Evolutionary conservation across 2,329 filamentous ascomycete species (phyloP).

Genomic region (Monilinia polystroma): DNA sequence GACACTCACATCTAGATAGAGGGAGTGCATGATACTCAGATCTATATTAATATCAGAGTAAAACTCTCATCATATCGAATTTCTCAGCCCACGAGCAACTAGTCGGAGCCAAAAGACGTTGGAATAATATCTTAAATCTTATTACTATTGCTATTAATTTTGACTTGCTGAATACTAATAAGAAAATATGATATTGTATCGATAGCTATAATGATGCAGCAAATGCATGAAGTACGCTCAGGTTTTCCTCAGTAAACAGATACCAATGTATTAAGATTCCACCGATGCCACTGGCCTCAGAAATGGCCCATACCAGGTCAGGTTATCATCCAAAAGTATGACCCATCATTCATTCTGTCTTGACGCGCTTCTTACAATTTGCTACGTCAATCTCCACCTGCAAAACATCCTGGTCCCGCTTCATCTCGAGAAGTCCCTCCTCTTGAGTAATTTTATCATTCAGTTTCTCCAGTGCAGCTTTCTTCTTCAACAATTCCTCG

Average conservation of each 20-base stretch:
- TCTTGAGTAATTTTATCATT: constrained; percentile 11
- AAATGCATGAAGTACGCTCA: background rate
- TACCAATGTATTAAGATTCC: background rate
- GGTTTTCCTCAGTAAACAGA: background rate
- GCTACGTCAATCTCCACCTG: background rate
- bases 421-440: constrained; percentile 19
- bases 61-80: too few relatives aligned
- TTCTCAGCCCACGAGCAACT: too few relatives aligned
- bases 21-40: too few relatives aligned
- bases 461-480: background rate
- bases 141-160: background rate
- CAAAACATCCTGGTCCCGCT: constrained; percentile 2
- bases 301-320: background rate
- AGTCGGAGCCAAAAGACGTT: too few relatives aligned
- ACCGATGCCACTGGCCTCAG: background rate
- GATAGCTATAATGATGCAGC: background rate
- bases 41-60: too few relatives aligned
- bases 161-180: background rate
- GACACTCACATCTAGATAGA: too few relatives aligned
- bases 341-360: background rate
- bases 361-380: background rate
- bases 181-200: background rate
- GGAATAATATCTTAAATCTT: too few relatives aligned
- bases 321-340: background rate
- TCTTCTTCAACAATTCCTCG: background rate